Conservation (phyloP, 805 yeast species). For the Babjeviella inositovora region DNA sequence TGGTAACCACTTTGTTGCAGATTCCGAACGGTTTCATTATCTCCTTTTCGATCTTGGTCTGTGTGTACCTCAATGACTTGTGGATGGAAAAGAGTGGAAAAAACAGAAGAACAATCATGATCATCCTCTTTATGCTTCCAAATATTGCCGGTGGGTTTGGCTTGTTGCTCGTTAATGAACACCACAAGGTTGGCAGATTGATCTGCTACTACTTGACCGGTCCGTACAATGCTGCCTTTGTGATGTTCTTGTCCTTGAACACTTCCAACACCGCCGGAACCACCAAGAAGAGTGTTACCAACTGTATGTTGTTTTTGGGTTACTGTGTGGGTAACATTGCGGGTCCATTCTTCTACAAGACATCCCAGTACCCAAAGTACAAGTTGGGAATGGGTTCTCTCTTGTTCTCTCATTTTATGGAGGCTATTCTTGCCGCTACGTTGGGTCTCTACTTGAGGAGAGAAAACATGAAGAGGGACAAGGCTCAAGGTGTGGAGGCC, state of each 20-base stretch:
- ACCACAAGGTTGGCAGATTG: slow-evolving; percentile 3
- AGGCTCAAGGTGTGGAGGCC: too few relatives aligned
- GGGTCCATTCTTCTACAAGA: slow-evolving; percentile 19
- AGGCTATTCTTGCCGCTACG: slow-evolving; percentile 1
- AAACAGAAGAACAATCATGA: slow-evolving; percentile 1
- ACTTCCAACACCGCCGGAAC: slow-evolving; percentile 21
- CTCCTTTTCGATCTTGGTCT: slow-evolving; percentile 3
- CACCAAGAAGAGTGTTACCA: slow-evolving; percentile 16
- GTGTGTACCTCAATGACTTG: slow-evolving; percentile 2
- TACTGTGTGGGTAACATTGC: slow-evolving; percentile 16
- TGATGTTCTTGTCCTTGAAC: slow-evolving; percentile 8
- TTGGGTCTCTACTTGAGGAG: slow-evolving; percentile 2
- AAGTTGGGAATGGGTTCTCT: slow-evolving; percentile 5
- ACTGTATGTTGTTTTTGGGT: slow-evolving; percentile 15
- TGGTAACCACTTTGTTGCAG: slow-evolving; percentile 3
- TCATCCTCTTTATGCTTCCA: slow-evolving; percentile 2
- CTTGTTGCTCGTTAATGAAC: slow-evolving; percentile 4
- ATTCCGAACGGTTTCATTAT: slow-evolving; percentile 5
- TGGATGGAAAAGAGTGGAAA: slow-evolving; percentile 3
- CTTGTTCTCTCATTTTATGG: slow-evolving; percentile 8
- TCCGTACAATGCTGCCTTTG: slow-evolving; percentile 5
- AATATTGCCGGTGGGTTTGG: slow-evolving; percentile 4
- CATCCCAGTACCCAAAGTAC: slow-evolving; percentile 13
- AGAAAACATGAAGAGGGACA: slow-evolving; percentile 2
- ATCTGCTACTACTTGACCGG: slow-evolving; percentile 3